Conservation (phyloP, 495 filamentous ascomycete species). For the Lasiosphaeris hirsuta region DNA sequence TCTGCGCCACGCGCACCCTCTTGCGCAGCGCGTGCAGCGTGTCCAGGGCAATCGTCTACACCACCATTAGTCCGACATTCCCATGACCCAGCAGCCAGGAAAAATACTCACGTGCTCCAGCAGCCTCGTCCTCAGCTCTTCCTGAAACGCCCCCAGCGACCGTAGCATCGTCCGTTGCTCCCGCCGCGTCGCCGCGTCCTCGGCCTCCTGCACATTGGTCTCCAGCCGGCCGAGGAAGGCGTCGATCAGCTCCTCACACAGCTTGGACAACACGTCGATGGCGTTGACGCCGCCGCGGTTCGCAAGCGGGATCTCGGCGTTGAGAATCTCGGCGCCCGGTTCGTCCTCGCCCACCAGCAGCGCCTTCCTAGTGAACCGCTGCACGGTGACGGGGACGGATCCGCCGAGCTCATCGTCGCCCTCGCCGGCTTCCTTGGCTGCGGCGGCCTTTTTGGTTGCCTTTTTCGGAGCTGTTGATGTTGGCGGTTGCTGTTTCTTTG, state of each 20-base stretch:
- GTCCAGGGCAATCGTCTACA: constrained; percentile 57
- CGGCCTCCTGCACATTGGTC: constrained; percentile 33
- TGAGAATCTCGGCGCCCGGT: constrained; percentile 38
- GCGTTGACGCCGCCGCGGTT: constrained; percentile 64
- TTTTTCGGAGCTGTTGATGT: constrained; percentile 14
- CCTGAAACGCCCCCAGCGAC: constrained; percentile 63
- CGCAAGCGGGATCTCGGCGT: constrained; percentile 46
- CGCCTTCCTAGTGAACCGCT: constrained; percentile 40
- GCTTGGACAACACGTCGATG: constrained; percentile 65
- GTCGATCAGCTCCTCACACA: constrained; percentile 65
- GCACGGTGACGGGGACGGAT: constrained; percentile 43
- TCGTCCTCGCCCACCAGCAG: constrained; percentile 34
- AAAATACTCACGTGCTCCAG: constrained; percentile 53
- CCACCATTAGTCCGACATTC: not conserved
- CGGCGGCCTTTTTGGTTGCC: constrained; percentile 15
- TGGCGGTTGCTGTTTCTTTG: not conserved
- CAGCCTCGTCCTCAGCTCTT: constrained; percentile 62
- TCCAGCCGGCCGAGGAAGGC: constrained; percentile 45
- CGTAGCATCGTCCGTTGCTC: constrained; percentile 60
- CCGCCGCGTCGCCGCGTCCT: constrained; percentile 40
- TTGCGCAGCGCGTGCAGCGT: constrained; percentile 61
- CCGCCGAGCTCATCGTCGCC: constrained; percentile 19
- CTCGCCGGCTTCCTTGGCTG: constrained; percentile 8
- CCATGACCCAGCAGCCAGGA: not conserved
- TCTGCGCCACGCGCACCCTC: constrained; percentile 60